A percentile compares a stretch with the other conserved stretches of the same genome.
Conservation (phyloP, 176 grass and related monocot genomes). For the Avena eriantha region DNA sequence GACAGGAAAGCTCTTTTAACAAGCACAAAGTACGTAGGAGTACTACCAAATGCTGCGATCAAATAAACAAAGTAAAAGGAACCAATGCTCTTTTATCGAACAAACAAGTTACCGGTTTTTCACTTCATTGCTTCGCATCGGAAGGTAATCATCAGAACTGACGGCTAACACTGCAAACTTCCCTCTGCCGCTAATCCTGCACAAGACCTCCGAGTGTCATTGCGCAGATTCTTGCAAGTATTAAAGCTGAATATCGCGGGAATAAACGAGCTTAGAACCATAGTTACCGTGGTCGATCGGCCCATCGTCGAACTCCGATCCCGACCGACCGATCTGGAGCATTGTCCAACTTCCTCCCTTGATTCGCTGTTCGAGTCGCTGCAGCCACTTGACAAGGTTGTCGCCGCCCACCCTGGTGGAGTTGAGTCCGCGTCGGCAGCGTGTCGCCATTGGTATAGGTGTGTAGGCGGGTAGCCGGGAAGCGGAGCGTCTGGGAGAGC, state of each 20-base stretch:
- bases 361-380: not conserved
- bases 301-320: not conserved
- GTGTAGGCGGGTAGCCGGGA: not conserved
- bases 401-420: not conserved
- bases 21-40: not conserved
- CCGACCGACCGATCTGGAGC: not conserved
- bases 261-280: not conserved
- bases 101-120: slow-evolving; percentile 67
- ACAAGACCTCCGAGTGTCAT: slow-evolving; percentile 32
- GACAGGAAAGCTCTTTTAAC: not conserved
- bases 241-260: not conserved
- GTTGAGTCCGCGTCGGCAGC: not conserved
- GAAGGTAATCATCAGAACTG: slow-evolving; percentile 76
- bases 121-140: slow-evolving; percentile 90
- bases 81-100: not conserved
- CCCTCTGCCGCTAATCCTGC: slow-evolving; percentile 58
- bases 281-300: not conserved
- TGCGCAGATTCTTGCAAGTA: not conserved
- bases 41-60: not conserved
- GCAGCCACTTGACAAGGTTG: not conserved
- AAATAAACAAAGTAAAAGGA: slow-evolving; percentile 11
- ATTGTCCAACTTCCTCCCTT: not conserved
- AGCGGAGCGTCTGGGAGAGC: not conserved
- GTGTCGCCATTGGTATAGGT: not conserved
- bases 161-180: slow-evolving; percentile 50